Evolutionary conservation across 2,329 filamentous ascomycete genomes (phyloP), one percentile per base, ranked within the genome.

Genomic region (Delphinella strobiligena): DNA sequence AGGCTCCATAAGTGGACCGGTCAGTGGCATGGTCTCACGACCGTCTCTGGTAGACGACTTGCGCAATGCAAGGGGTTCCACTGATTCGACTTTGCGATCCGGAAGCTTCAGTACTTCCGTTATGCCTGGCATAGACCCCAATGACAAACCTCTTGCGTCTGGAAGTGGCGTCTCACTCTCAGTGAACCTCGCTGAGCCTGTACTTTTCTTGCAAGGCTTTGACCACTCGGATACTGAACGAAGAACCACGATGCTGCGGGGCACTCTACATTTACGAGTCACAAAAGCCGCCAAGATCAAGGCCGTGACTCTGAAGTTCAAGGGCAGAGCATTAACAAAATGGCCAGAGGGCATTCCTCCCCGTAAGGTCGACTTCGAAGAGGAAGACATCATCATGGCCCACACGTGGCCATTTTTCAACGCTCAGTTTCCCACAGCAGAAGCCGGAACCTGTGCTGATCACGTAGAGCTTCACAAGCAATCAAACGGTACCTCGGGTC

Each of bases 321-420:
- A 80, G 31, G 91, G 89, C 19, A 81, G 78, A 55, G 85, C 87
- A 3, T 75, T 82, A 47, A 96, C 91, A 1, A 87, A 94, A 55
- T 98, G 91, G 91, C 89, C 91, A 12, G 91, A 96, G 65, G 86
- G 87, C 37, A 91, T 96, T 19, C 89, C 91, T 3, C 87, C 88
- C 0, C 72, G 80, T 42, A 94, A 93, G 59, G 72, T 80, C 1
- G 83, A 93, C 31, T 78, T 85, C 38, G 81, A 77, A 51, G 87
- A 96, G 55, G 82, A 85, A 46, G 82, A 91, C 49, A 84, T 79
- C 3, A 71, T 96, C 44, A 80, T 93, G 61, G 89, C 83, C 31
- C 88, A 95, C 54, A 89, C 78, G 14, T 78, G 86, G 62, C 89
- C 82, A 0, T 96, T 96, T 56, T 98, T 95, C 68, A 93, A 95